Base-by-base conservation (phyloP, 2,329 filamentous ascomycete species). In the Falciphora oryzae region DNA sequence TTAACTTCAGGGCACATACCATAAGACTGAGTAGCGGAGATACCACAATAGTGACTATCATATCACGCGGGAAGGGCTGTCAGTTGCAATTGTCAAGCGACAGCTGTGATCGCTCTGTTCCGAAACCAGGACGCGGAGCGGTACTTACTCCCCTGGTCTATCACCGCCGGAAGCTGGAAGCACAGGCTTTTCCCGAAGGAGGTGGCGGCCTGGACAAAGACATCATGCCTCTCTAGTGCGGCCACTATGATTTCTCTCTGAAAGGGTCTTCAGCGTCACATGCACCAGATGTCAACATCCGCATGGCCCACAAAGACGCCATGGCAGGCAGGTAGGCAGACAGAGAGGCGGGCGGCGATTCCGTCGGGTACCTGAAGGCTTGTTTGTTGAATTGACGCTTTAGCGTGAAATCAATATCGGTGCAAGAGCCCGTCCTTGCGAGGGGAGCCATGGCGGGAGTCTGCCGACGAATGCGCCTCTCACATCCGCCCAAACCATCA, bases 161-260 rank as follows among this genome's bases (percentile, higher is more conserved):
- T 88, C 38, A 97, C 88, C 29, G 93, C 93, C 11, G 93, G 93
- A 1, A 97, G 82, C 74, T 97, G 93, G 73, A 94, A 97, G 78
- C 94, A 97, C 63, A 97, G 76, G 72, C 92, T 96, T 76, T 97
- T 97, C 57, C 93, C 94, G 75, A 97, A 97, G 13, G 89, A 92
- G 3, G 91, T 93, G 64, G 91, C 91, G 60, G 94, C 94, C 76
- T 97, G 94, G 1, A 98, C 84, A 73, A 96, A 97, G 58, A 98
- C 90, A 88, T 98, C 94, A 67, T 93, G 83, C 22, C 92, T 90
- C 65, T 90, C 86, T 11, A 97, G 81, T 3, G 91, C 91, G 10
- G 92, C 90, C 65, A 84, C 82, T 64, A 98, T 94, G 65, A 97
- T 93, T 72, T 98, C 93, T 66, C 91, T 87, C 73, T 97, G 94